Evolutionary conservation across 257 asterid species (phyloP), one percentile per base, ranked within the genome.

Genomic region (Lantana camara): DNA sequence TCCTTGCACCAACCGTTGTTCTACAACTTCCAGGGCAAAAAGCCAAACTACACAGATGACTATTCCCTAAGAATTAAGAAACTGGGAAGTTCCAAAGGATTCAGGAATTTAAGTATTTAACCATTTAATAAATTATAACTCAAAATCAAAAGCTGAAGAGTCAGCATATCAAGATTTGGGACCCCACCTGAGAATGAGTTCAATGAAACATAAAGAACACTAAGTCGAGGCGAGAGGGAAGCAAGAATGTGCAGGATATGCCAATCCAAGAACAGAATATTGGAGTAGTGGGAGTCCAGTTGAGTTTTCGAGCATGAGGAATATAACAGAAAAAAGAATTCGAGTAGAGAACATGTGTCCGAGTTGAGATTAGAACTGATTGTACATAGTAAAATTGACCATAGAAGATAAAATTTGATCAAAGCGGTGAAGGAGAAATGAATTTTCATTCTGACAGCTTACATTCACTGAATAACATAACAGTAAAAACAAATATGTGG

Each of bases 201-300:
- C 44, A 67, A 81, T 1, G 99, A 87, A 10, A 90, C 85, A 72
- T 94, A 97, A 14, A 94, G 19, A 5, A 84, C 60, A 5, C 64
- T 59, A 19, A 94, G 83, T 1, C 61, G 80, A 48, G 86, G 72
- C 20, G 96, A 74, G 9, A 94, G 73, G 17, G 72, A 59, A 5
- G 7, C 20, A 27, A 96, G 92, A 65, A 85, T 66, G 81, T 60
- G 81, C 99, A 94, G 47, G 77, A 70, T 63, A 94, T 71, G 42
- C 99, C 99, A 1, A 63, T 69, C 99, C 99, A 94, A 30, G 92
- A 77, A 4, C 47, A 38, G 87, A 97, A 94, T 23, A 88, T 37
- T 1, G 79, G 74, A 46, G 15, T 19, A 1, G 79, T 0, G 0
- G 71, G 19, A 50, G 79, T 61, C 99, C 99, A 94, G 84, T 88